Base-by-base conservation (phyloP, 805 yeast species). In the Kluyveromyces dobzhanskii region DNA sequence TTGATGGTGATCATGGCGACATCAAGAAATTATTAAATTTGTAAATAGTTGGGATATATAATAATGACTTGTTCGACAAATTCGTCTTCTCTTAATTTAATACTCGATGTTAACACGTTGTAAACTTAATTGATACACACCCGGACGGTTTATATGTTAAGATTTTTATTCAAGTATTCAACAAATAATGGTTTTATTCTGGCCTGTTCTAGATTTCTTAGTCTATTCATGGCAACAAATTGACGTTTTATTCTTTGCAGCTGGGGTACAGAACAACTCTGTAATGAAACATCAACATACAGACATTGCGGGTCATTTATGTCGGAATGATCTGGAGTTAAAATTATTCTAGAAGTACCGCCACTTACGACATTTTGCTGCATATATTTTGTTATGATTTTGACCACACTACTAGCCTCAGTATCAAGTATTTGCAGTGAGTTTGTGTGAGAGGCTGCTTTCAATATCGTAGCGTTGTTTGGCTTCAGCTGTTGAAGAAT, bases 161-260 rank as follows among this genome's bases (percentile, higher is more conserved):
- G 66, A 49, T 83, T 79, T 48, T 73, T 74, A 46, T 76, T 76
- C 42, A 88, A 59, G 56, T 83, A 90, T 31, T 87, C 94, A 4
- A 79, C 81, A 62, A 88, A 90, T 49, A 85, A 56, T 1, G 79
- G 75, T 4, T 66, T 70, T 17, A 90, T 84, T 50, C 95, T 64
- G 19, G 73, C 78, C 17, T 67, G 53, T 37, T 85, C 92, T 32
- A 87, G 67, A 30, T 79, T 76, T 51, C 95, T 70, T 69, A 87
- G 76, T 49, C 85, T 74, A 56, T 90, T 86, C 57, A 90, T 67
- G 29, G 76, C 69, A n/a, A 88, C 75, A 59, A 82, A 90, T 13
- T 87, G 80, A 49, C 98, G 71, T 57, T 95, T 70, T 11, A 85
- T 66, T 44, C 98, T 68, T 51, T 88, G 95, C 38, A 92, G 56